Evolutionary conservation across 768 basidiomycete genomes (phyloP).

Genomic region (Artomyces pyxidatus): DNA sequence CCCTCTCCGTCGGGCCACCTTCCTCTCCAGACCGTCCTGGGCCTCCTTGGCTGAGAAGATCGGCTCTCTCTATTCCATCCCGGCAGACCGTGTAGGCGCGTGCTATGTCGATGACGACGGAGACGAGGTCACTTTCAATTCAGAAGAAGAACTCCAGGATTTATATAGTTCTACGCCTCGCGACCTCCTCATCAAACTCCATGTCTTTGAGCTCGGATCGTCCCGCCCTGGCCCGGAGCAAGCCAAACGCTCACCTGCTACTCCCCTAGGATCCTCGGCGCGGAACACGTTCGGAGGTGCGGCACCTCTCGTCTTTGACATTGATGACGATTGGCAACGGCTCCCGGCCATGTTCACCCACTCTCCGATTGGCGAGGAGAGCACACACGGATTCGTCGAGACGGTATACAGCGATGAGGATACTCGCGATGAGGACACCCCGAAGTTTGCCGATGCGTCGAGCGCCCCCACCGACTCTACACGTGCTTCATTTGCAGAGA

Average conservation of each 20-base stretch:
- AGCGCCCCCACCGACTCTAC: slow-evolving; percentile 17
- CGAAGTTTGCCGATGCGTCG: neutral
- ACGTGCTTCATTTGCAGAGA: slow-evolving; percentile 33
- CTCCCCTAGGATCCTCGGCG: slow-evolving; percentile 25
- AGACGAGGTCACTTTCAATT: slow-evolving; percentile 71
- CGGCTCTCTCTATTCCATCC: slow-evolving; percentile 46
- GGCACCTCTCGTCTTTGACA: slow-evolving; percentile 36
- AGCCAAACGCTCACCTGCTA: slow-evolving; percentile 26
- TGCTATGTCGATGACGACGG: slow-evolving; percentile 67
- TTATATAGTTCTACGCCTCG: slow-evolving; percentile 37
- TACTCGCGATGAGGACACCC: slow-evolving; percentile 1
- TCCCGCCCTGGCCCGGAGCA: slow-evolving; percentile 24
- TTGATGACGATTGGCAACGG: slow-evolving; percentile 59
- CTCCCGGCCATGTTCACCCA: slow-evolving; percentile 39
- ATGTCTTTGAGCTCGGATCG: slow-evolving; percentile 47
- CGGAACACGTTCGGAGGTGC: slow-evolving; percentile 57
- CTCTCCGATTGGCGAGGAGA: slow-evolving; percentile 24
- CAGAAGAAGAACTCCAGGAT: slow-evolving; percentile 71
- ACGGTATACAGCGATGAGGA: slow-evolving; percentile 36
- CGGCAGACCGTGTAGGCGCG: slow-evolving; percentile 50
- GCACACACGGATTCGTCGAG: slow-evolving; percentile 61
- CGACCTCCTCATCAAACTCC: slow-evolving; percentile 43
- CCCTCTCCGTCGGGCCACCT: slow-evolving; percentile 52
- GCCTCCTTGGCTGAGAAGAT: slow-evolving; percentile 46
- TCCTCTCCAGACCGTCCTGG: slow-evolving; percentile 49